Conservation (phyloP, 371 early-diverging fungal genomes). For the Mortierella sp. region DNA sequence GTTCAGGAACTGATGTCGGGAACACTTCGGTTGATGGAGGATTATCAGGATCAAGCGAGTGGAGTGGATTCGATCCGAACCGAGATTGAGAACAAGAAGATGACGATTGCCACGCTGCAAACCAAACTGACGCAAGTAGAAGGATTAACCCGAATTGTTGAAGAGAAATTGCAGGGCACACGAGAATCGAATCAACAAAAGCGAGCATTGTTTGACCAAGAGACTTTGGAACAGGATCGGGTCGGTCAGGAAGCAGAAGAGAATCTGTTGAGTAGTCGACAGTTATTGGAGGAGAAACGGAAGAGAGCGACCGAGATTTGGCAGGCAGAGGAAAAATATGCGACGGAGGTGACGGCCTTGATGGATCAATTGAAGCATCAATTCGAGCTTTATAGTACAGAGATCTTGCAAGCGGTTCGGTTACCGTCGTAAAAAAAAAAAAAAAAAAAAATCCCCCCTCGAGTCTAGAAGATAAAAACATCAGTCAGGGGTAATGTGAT, state of each 20-base stretch:
- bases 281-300: conserved; percentile 21
- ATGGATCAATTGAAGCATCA: conserved; percentile 35
- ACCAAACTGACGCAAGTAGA: conserved; percentile 19
- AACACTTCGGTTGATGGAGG: conserved; percentile 17
- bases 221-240: conserved; percentile 13
- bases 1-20: conserved; percentile 28
- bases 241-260: neutral
- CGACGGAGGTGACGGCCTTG: conserved; percentile 19
- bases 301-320: conserved; percentile 16
- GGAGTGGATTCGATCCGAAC: conserved; percentile 16
- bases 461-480: too few relatives aligned
- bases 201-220: conserved; percentile 18
- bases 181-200: conserved; percentile 9
- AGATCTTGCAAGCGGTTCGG: conserved; percentile 23
- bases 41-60: conserved; percentile 1
- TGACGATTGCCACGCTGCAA: conserved; percentile 4
- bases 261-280: conserved; percentile 12
- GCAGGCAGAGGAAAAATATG: conserved; percentile 25
- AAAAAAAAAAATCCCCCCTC: too few relatives aligned
- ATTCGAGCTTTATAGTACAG: conserved; percentile 25
- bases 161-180: conserved; percentile 14
- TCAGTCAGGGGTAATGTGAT: too few relatives aligned
- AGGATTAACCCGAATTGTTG: conserved; percentile 6
- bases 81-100: conserved; percentile 20
- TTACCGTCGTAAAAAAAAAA: too few relatives aligned